Conservation (phyloP, 805 yeast genomes). For the Metschnikowia continentalis region DNA sequence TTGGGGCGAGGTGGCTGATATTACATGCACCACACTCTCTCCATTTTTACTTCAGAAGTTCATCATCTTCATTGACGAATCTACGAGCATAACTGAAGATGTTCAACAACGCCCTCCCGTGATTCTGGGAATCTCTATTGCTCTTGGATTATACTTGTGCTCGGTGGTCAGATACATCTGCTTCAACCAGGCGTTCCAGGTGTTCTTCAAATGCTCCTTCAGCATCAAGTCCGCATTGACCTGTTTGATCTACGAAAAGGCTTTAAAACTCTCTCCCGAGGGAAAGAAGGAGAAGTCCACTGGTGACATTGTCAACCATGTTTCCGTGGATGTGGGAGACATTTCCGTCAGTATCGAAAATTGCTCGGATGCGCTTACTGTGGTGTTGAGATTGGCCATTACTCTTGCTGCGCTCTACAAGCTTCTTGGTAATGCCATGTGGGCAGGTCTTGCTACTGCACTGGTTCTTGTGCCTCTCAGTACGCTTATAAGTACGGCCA, state of each 20-base stretch:
- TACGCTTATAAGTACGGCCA: conserved; percentile 40
- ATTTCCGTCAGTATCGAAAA: conserved; percentile 51
- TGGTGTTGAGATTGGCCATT: conserved; percentile 50
- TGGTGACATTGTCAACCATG: conserved; percentile 76
- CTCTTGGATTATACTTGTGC: conserved; percentile 59
- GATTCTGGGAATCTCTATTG: conserved; percentile 74
- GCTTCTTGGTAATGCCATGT: conserved; percentile 54
- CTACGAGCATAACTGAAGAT: conserved; percentile 4
- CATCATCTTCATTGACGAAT: conserved; percentile 23
- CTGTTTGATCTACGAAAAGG: conserved; percentile 65
- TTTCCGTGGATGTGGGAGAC: conserved; percentile 71
- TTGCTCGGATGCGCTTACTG: conserved; percentile 43
- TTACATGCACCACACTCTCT: conserved; percentile 18
- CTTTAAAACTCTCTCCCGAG: conserved; percentile 62
- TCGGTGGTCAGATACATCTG: conserved; percentile 19
- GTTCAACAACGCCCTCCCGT: conserved; percentile 9
- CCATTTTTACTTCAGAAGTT: conserved; percentile 31
- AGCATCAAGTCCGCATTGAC: conserved; percentile 47
- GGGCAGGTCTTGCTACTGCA: conserved; percentile 54
- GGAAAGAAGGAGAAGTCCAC: conserved; percentile 57
- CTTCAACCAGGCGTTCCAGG: conserved; percentile 19
- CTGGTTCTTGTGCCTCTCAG: conserved; percentile 56
- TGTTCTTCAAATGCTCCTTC: conserved; percentile 18
- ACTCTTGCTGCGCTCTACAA: conserved; percentile 53
- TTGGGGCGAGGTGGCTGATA: conserved; percentile 22